A percentile compares a stretch with the other conserved stretches of the same genome.
Conservation (phyloP, 257 asterid species). For the Solanum sejunctum region DNA sequence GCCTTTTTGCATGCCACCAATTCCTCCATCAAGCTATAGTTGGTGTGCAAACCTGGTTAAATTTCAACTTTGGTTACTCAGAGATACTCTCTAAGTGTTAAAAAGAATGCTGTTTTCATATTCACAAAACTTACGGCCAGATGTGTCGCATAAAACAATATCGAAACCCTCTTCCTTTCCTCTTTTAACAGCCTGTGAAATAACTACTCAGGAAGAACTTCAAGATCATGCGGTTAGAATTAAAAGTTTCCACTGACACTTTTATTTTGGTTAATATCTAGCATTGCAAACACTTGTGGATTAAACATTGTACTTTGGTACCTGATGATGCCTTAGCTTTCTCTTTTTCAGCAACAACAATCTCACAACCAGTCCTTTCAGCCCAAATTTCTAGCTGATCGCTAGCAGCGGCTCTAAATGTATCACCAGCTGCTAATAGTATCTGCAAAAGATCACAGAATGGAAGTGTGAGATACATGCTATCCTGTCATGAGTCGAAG, state of each 20-base stretch:
- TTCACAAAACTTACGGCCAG: conserved; percentile 67
- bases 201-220: conserved; percentile 76
- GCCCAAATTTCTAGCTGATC: conserved; percentile 98
- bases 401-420: conserved; percentile 97
- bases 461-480: background rate
- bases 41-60: conserved; percentile 74
- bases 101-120: background rate
- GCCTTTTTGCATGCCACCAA: conserved; percentile 78
- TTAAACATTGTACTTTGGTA: conserved; percentile 7
- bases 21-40: conserved; percentile 97
- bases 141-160: conserved; percentile 83
- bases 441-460: conserved; percentile 26
- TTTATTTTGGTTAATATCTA: background rate
- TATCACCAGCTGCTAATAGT: conserved; percentile 94
- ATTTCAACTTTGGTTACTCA: background rate
- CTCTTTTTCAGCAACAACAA: conserved; percentile 74
- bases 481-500: background rate
- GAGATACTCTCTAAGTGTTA: background rate
- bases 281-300: background rate
- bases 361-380: conserved; percentile 87
- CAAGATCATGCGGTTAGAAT: conserved; percentile 29
- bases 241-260: background rate
- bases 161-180: conserved; percentile 74
- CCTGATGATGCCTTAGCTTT: conserved; percentile 88
- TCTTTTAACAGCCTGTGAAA: conserved; percentile 90